phyloP scores from a whole-genome alignment of 768 basidiomycete species.

The Rhizopogon vinicolor region DNA sequence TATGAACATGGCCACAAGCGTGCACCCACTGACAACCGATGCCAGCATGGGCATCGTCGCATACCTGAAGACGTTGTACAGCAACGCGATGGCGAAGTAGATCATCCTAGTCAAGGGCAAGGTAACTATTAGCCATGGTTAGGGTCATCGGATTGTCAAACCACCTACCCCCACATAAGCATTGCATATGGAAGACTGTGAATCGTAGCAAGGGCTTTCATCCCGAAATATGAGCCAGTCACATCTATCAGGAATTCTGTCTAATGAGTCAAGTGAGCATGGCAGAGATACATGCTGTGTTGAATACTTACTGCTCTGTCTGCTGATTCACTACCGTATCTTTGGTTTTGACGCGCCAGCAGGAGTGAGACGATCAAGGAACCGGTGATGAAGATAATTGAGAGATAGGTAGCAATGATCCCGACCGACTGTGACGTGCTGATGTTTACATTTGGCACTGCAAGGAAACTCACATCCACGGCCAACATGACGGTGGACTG shows the following conservation, averaged over 20 bases:
- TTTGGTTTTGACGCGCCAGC: slow-evolving; percentile 33
- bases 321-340: slow-evolving; percentile 16
- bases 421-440: slow-evolving; percentile 7
- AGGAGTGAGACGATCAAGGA: slow-evolving; percentile 30
- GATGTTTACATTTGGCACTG: slow-evolving; percentile 40
- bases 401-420: slow-evolving; percentile 34
- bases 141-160: background rate
- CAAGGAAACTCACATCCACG: slow-evolving; percentile 51
- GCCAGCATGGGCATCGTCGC: slow-evolving; percentile 9
- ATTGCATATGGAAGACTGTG: slow-evolving; percentile 29
- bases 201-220: slow-evolving; percentile 26
- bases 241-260: slow-evolving; percentile 16
- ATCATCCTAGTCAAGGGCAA: slow-evolving; percentile 16
- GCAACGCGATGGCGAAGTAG: slow-evolving; percentile 21
- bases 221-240: slow-evolving; percentile 11
- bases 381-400: slow-evolving; percentile 31
- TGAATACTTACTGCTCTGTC: slow-evolving; percentile 24
- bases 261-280: slow-evolving; percentile 8
- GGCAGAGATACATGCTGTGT: background rate
- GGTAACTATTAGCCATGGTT: background rate
- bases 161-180: slow-evolving; percentile 26
- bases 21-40: slow-evolving; percentile 11
- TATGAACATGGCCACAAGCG: slow-evolving; percentile 11
- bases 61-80: slow-evolving; percentile 17
- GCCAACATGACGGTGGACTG: slow-evolving; percentile 48